Evolutionary conservation across 768 basidiomycete species (phyloP), one percentile per base, ranked within the genome.

Genomic region (Strobilomyces echinocephalus): DNA sequence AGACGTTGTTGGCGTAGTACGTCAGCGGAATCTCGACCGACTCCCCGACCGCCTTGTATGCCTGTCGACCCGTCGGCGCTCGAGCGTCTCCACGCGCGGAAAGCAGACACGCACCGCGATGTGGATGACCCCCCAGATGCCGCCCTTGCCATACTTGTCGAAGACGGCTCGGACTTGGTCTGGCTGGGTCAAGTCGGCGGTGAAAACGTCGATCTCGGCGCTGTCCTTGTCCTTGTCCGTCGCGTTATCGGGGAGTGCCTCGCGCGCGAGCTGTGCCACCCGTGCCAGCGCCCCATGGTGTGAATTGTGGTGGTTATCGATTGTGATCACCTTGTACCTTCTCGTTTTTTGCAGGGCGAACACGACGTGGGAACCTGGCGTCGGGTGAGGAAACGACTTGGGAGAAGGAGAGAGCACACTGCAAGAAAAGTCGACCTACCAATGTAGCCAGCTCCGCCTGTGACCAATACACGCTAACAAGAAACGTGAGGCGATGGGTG

Each of bases 41-140:
- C 72, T 99, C 97, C 40, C 97, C 97, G 45, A 99, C 97, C 18
- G 95, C 93, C 76, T 99, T 99, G 77, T 90, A 86, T 5, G 97
- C 97, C 91, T 94, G 63, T 46, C 44, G 44, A 16, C n/a, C 30
- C 31, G 2, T 34, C 46, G 12, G 14, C 15, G 4, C 15, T 24
- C 16, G 24, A 26, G 18, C 33, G 14, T 34, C 14, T 46, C 35
- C 34, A 21, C 2, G 39, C 31, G 35, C 21, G 16, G 18, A 14
- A 11, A 8, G 14, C 33, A 20, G 50, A 39, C 53, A 80, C 88
- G 66, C 62, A 93, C 91, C 20, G 95, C 97, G 52, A 99, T 82
- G 70, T 98, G 97, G 50, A 99, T 77, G 21, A 97, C 92, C 47
- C 95, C 97, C 91, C 93, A 97, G 57, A 99, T 90, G 4, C 91